Base-by-base conservation (phyloP, 2,329 filamentous ascomycete genomes). In the Fusarium coicis region DNA sequence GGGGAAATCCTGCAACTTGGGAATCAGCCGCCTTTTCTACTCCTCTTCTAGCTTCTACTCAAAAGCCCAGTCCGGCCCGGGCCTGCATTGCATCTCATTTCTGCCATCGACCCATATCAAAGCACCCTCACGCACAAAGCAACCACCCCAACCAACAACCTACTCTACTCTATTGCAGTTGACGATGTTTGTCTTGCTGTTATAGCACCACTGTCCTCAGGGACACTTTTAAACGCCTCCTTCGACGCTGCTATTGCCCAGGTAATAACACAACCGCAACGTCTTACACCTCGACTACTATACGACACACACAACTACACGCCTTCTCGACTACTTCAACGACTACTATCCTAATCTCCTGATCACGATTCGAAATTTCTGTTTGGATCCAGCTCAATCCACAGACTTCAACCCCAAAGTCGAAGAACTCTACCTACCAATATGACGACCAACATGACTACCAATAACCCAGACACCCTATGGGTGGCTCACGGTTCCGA, bases 401-500 rank as follows among this genome's bases (percentile, higher is more conserved):
- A 46, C 75, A 67, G 42, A 54, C 30, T 64, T 56, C 49, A 49
- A 73, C 58, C 55, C 63, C 64, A 56, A 62, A 72, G 64, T 60
- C 66, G 56, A 63, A 74, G 61, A 60, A 64, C 43, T 54, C 59
- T 60, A 86, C 85, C 60, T 59, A 86, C 84, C 66, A 79, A 67
- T 61, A 83, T 81, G 80, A 78, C 73, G 39, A 73, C 71, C 74
- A 57, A 67, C 63, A 83, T 81, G 80, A 78, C 74, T 36, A 74
- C 72, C 74, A 58, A 68, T 63, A 61, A 78, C 76, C 72, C 77
- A 73, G 73, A 76, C 72, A 58, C 80, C 74, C 61, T 73, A 49
- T 83, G 82, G 81, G 76, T 74, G 40, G 81, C 82, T 30, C 78
- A 78, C 50, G 74, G 82, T 23, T 85, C 88, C 72, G 88, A 90